Evolutionary conservation across 2,329 filamentous ascomycete species (phyloP).

Genomic region (Alternaria atra): DNA sequence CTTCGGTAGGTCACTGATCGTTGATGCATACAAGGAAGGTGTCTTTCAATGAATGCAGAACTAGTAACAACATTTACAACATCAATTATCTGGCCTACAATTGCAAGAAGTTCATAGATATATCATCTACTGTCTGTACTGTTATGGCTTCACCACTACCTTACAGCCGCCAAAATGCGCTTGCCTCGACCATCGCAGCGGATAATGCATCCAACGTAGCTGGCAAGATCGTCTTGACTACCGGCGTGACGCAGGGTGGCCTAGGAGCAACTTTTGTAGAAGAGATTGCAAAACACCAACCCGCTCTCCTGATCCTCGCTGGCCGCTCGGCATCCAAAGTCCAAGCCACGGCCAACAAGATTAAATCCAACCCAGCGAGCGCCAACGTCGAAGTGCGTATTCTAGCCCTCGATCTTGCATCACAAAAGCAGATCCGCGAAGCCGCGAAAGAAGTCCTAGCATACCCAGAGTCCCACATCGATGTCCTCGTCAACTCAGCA

Average conservation of each 20-base stretch:
- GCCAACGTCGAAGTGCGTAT: conserved; percentile 48
- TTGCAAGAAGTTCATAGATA: background rate
- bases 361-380: conserved; percentile 39
- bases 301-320: conserved; percentile 42
- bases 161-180: conserved; percentile 34
- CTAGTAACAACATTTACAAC: background rate
- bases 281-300: conserved; percentile 39
- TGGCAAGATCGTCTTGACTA: conserved; percentile 54
- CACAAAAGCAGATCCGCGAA: conserved; percentile 44
- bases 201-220: conserved; percentile 56
- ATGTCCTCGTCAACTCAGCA: conserved; percentile 56
- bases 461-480: conserved; percentile 46
- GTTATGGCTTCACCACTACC: conserved; percentile 24
- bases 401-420: conserved; percentile 48
- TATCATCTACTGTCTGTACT: background rate
- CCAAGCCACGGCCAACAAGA: conserved; percentile 49
- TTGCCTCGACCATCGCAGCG: conserved; percentile 49
- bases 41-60: background rate
- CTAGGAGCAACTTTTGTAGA: conserved; percentile 40
- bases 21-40: background rate
- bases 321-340: conserved; percentile 57
- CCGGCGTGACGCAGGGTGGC: conserved; percentile 41
- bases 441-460: conserved; percentile 46
- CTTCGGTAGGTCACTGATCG: background rate
- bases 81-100: background rate